Evolutionary conservation across 2,329 filamentous ascomycete genomes (phyloP).

Genomic region (Rachicladosporium sp.): DNA sequence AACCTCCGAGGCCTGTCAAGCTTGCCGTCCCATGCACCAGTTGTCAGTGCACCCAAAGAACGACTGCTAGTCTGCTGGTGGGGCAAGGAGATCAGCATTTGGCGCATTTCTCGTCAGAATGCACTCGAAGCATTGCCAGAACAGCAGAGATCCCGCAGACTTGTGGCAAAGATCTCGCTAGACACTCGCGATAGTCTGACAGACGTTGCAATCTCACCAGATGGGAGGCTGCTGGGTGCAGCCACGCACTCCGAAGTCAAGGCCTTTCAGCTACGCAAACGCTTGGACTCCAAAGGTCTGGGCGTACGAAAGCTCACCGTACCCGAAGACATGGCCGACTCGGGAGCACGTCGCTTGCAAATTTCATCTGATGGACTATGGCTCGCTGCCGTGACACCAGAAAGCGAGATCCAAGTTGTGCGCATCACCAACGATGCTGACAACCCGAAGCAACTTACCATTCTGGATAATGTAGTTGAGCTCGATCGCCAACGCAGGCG

Average conservation of each 20-base stretch:
- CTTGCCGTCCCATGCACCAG: slow-evolving; percentile 64
- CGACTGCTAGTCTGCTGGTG: slow-evolving; percentile 83
- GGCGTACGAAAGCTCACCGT: slow-evolving; percentile 59
- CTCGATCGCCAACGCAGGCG: slow-evolving; percentile 27
- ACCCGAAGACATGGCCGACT: slow-evolving; percentile 41
- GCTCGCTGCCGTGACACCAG: slow-evolving; percentile 44
- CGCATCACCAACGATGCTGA: slow-evolving; percentile 34
- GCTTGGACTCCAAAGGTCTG: slow-evolving; percentile 31
- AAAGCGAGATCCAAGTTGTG: slow-evolving; percentile 35
- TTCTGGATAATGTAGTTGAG: slow-evolving; percentile 26
- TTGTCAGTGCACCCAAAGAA: slow-evolving; percentile 59
- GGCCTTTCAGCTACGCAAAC: slow-evolving; percentile 19
- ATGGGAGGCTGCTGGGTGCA: slow-evolving; percentile 67
- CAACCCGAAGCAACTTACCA: slow-evolving; percentile 24
- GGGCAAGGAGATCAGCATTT: slow-evolving; percentile 77
- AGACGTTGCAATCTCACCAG: slow-evolving; percentile 56
- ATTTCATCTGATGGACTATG: slow-evolving; percentile 60
- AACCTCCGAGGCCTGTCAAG: slow-evolving; percentile 71
- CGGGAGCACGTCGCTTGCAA: slow-evolving; percentile 57
- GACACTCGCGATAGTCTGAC: slow-evolving; percentile 54
- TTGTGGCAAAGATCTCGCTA: slow-evolving; percentile 29
- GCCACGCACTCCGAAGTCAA: slow-evolving; percentile 25
- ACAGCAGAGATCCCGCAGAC: slow-evolving; percentile 14
- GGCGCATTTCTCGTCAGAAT: slow-evolving; percentile 45
- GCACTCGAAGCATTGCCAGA: slow-evolving; percentile 10